phyloP scores from a whole-genome alignment of 331 rosid genomes.

The Quercus phellos region DNA sequence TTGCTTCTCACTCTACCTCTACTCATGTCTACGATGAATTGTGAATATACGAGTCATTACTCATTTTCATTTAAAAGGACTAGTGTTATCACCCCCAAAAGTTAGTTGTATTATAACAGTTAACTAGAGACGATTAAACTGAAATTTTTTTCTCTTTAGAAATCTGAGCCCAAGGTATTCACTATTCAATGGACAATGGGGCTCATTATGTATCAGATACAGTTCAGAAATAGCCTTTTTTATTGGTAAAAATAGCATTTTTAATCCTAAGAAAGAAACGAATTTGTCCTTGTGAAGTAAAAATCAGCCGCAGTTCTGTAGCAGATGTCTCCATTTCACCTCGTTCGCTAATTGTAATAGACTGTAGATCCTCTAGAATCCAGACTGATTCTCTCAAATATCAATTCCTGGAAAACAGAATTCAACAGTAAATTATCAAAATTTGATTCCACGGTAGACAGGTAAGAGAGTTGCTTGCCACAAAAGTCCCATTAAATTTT shows the following conservation, averaged over 20 bases:
- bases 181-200: too few species aligned
- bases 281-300: not conserved
- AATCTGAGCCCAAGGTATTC: too few species aligned
- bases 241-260: not conserved
- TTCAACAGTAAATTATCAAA: not conserved
- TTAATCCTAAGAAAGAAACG: not conserved
- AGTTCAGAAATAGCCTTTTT: not conserved
- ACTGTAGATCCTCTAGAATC: not conserved
- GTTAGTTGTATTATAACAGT: too few species aligned
- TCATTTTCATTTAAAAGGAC: too few species aligned
- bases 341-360: not conserved
- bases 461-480: not conserved
- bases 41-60: too few species aligned
- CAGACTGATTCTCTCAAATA: not conserved
- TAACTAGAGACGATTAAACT: too few species aligned
- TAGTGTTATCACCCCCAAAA: too few species aligned
- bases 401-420: not conserved
- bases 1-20: too few species aligned
- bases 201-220: not conserved
- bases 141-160: too few species aligned
- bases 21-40: too few species aligned
- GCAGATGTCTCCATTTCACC: not conserved
- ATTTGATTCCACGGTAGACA: not conserved
- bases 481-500: not conserved
- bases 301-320: not conserved